Percentiles rank a stretch among this genome's conserved stretches.
Evolutionary conservation across 2,329 filamentous ascomycete species (phyloP).

Genomic region (Saccharata proteae): DNA sequence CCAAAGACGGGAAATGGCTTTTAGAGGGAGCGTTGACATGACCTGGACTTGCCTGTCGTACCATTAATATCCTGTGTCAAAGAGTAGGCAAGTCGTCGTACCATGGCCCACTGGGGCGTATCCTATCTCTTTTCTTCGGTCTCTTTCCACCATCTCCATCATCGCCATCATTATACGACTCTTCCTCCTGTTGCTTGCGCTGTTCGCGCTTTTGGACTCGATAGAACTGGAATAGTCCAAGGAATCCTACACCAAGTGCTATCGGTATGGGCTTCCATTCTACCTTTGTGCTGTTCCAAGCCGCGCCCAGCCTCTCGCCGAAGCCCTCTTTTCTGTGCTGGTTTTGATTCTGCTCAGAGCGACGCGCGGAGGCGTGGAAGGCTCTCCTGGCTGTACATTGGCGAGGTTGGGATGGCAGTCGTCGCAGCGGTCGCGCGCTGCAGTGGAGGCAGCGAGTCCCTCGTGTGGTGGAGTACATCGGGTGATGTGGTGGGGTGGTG

Average conservation of each 20-base stretch:
- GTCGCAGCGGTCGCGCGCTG: constrained; percentile 6
- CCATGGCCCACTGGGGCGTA: constrained; percentile 79
- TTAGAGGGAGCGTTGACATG: constrained; percentile 85
- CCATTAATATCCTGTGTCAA: constrained; percentile 7
- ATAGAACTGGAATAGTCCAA: constrained; percentile 75
- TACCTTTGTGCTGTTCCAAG: constrained; percentile 52
- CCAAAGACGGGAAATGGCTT: constrained; percentile 82
- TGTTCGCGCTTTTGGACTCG: constrained; percentile 49
- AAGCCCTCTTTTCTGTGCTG: constrained; percentile 41
- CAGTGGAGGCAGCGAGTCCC: constrained; percentile 5
- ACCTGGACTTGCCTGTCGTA: constrained; percentile 64
- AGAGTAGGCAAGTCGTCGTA: constrained; percentile 26
- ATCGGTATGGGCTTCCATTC: constrained; percentile 89
- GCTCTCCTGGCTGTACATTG: constrained; percentile 7
- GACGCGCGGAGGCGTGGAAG: constrained; percentile 30
- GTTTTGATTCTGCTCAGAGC: constrained; percentile 27
- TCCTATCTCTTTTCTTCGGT: constrained; percentile 45
- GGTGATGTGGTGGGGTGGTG: constrained; percentile 3
- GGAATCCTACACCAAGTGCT: constrained; percentile 70
- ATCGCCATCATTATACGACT: constrained; percentile 29
- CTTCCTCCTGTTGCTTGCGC: constrained; percentile 25
- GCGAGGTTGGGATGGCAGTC: constrained; percentile 10
- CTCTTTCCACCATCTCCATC: constrained; percentile 37
- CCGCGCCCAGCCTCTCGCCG: constrained; percentile 42
- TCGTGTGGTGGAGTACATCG: constrained; percentile 2